phyloP scores from a whole-genome alignment of 139 green algal species.

The Tetradesmus lagerheimii region DNA sequence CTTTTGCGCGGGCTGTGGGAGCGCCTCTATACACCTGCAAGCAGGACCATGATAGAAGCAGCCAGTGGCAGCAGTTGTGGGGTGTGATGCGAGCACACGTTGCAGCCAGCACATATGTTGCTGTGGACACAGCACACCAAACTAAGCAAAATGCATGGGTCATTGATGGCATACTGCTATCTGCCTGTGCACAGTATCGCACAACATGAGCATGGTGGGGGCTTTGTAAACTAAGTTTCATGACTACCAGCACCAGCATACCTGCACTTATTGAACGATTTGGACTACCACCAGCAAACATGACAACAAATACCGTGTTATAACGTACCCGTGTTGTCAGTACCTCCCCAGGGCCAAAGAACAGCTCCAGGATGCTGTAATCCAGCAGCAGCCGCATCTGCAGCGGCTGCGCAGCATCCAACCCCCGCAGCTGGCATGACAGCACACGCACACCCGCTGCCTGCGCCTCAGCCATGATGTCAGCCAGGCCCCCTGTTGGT shows the following conservation, averaged over 20 bases:
- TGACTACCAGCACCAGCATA: too few species aligned
- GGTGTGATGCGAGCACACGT: neutral
- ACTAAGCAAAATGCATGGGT: too few species aligned
- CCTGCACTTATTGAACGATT: too few species aligned
- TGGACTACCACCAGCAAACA: too few species aligned
- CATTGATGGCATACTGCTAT: too few species aligned
- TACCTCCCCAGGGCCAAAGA: constrained; percentile 57
- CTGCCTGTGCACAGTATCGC: too few species aligned
- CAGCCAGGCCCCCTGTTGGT: neutral
- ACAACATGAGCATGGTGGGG: too few species aligned
- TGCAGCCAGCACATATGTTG: too few species aligned
- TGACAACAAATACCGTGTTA: neutral
- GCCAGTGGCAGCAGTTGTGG: neutral
- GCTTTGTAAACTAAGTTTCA: too few species aligned
- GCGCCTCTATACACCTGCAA: constrained; percentile 19
- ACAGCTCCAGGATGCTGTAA: constrained; percentile 76
- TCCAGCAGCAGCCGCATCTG: constrained; percentile 85
- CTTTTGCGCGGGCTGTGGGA: constrained; percentile 8
- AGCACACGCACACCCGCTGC: constrained; percentile 29
- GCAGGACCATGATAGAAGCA: neutral
- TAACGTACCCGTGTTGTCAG: neutral
- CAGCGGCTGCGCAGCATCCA: constrained; percentile 54
- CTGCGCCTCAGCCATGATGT: constrained; percentile 9
- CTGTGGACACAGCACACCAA: too few species aligned
- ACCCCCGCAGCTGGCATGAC: constrained; percentile 13